These are phyloP conservation scores for Cubamyces sp. DNA, from an alignment of 768 basidiomycete species.

Conservation along the genomic window DNA sequence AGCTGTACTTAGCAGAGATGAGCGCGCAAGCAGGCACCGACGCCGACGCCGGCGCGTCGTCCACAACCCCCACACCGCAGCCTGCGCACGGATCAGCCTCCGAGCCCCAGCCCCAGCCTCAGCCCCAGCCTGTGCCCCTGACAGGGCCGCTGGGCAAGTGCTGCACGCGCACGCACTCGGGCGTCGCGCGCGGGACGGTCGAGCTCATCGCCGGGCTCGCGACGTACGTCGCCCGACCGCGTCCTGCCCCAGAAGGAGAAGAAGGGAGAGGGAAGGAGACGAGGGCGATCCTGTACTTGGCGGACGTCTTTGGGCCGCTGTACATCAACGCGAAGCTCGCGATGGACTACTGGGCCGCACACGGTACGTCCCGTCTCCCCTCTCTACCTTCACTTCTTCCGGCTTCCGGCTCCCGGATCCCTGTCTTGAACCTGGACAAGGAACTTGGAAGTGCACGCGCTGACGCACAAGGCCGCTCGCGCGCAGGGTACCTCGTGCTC, in stretches of 20 bases:
- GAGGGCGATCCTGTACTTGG: constrained; percentile 54
- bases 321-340: constrained; percentile 60
- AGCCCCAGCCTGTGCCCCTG: constrained; percentile 12
- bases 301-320: constrained; percentile 64
- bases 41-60: too few species aligned
- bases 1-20: too few species aligned
- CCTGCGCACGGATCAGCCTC: too few species aligned
- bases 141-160: constrained; percentile 42
- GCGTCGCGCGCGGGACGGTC: constrained; percentile 40
- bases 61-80: too few species aligned
- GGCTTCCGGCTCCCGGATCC: too few species aligned
- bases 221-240: constrained; percentile 59
- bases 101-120: too few species aligned
- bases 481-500: constrained; percentile 57
- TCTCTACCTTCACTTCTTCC: too few species aligned
- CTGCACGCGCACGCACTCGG: constrained; percentile 53
- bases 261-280: constrained; percentile 34
- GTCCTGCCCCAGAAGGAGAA: constrained; percentile 24
- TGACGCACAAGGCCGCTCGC: neutral
- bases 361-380: constrained; percentile 44
- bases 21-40: too few species aligned
- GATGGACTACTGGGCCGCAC: constrained; percentile 65
- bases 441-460: neutral
- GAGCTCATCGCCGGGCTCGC: constrained; percentile 46
- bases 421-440: too few species aligned